Evolutionary conservation across 306 rosid species (phyloP).

Genomic region (Erythrophleum fordii): DNA sequence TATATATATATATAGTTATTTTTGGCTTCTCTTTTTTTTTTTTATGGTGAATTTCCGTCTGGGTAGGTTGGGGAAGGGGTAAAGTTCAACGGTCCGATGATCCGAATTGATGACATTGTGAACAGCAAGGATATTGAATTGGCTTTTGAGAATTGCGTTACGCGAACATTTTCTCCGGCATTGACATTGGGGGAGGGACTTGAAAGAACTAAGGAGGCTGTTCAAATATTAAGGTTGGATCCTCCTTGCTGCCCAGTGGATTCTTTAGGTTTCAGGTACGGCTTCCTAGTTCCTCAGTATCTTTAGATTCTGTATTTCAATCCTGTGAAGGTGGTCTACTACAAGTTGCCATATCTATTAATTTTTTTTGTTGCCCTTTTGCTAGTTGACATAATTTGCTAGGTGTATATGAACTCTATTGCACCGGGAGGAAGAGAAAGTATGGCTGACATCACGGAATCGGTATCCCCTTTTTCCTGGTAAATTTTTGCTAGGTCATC

Average conservation of each 20-base stretch:
- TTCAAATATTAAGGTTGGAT: constrained; percentile 56
- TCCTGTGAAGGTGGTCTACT: neutral
- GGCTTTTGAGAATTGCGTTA: constrained; percentile 70
- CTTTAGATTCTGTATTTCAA: too few relatives aligned
- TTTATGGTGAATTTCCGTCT: neutral
- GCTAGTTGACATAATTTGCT: constrained; percentile 46
- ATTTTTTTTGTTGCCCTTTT: constrained; percentile 29
- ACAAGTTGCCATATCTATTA: constrained; percentile 17
- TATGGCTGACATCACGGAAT: constrained; percentile 58
- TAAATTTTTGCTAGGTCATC: constrained; percentile 42
- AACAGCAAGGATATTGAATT: constrained; percentile 50
- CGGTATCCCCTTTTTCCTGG: constrained; percentile 81
- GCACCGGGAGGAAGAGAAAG: constrained; percentile 53
- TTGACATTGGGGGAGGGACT: constrained; percentile 78
- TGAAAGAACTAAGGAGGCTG: constrained; percentile 61
- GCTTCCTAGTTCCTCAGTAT: neutral
- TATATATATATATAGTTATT: neutral
- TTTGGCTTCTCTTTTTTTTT: neutral
- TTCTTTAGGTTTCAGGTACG: constrained; percentile 80
- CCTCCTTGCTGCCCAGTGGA: constrained; percentile 64
- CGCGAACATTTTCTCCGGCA: constrained; percentile 71
- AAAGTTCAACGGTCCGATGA: constrained; percentile 43
- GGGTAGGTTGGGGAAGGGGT: constrained; percentile 39
- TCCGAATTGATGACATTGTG: constrained; percentile 36
- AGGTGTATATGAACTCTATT: constrained; percentile 67